These are phyloP conservation scores for Styphnolobium japonicum DNA, from an alignment of 306 rosid genomes.

Conservation along the genomic window DNA sequence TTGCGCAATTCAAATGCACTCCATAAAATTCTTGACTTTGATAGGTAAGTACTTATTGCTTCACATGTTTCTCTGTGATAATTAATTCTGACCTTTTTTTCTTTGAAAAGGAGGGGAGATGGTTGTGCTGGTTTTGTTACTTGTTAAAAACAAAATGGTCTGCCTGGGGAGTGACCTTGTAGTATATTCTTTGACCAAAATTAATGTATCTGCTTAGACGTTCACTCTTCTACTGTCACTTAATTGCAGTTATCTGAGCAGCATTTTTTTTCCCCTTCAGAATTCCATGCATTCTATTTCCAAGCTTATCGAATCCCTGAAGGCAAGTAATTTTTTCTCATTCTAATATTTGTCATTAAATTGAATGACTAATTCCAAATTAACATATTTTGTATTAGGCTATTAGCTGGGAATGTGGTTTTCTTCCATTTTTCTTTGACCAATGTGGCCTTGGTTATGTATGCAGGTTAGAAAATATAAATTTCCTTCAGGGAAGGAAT, in stretches of 20 bases:
- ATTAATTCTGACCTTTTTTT: not conserved
- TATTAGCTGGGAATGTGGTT: slow-evolving; percentile 12
- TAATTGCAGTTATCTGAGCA: slow-evolving; percentile 57
- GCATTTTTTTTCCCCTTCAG: slow-evolving; percentile 58
- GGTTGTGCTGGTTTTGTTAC: not conserved
- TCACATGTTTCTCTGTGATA: slow-evolving; percentile 3
- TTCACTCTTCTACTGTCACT: slow-evolving; percentile 22
- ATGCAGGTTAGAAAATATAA: slow-evolving; percentile 59
- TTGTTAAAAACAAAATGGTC: not conserved
- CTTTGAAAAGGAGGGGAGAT: not conserved
- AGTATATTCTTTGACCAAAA: slow-evolving; percentile 1
- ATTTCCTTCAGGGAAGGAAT: slow-evolving; percentile 79
- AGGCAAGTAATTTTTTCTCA: slow-evolving; percentile 52
- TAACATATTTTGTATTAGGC: slow-evolving; percentile 10
- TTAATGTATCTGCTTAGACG: slow-evolving; percentile 5
- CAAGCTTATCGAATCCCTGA: slow-evolving; percentile 62
- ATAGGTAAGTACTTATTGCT: slow-evolving; percentile 51
- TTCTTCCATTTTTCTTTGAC: slow-evolving; percentile 30
- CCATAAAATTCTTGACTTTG: slow-evolving; percentile 62
- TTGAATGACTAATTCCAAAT: slow-evolving; percentile 13
- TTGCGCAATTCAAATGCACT: slow-evolving; percentile 65
- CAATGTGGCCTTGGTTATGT: slow-evolving; percentile 26
- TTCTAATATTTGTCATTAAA: slow-evolving; percentile 11
- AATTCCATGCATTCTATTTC: slow-evolving; percentile 48
- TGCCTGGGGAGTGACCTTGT: not conserved